Base-by-base conservation (phyloP, 2,329 filamentous ascomycete species). In the Biscogniauxia sp. region DNA sequence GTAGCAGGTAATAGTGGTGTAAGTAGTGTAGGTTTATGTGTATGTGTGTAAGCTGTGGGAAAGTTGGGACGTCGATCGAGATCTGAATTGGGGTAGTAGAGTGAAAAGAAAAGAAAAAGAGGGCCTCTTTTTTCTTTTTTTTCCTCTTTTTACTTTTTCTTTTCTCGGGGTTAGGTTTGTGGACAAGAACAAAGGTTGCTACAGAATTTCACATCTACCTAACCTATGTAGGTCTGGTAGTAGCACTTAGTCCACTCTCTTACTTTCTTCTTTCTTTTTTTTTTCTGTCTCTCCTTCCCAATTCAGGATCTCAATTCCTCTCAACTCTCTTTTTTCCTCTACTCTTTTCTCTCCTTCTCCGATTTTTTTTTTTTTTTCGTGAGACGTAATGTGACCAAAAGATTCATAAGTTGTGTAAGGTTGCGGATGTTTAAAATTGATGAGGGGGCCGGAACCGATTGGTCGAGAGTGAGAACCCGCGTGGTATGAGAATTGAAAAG, bases 401-500 rank as follows among this genome's bases (percentile, higher is more conserved):
- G n/a, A 20, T 20, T 51, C 28, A 17, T 25, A 51, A n/a, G 53
- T 52, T 55, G 52, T 41, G 53, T 23, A 54, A 64, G 59, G 59
- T 57, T 53, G 59, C 62, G 59, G 60, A 53, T 57, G 62, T 66
- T 61, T 62, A 61, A 60, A 49, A 64, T 63, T 64, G 58, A 61
- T 54, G 59, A 60, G 54, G 45, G 26, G 45, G 23, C 9, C 4
- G 51, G 11, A 57, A 45, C 56, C 61, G 63, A 66, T 65, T 64
- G 61, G 61, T 19, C 20, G 25, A 15, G 32, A 51, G 26, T 17
- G 25, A 23, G 19, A n/a, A 23, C 2, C 26, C 23, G 50, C 53
- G 19, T 41, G 32, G 49, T 53, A 15, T 58, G 50, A 58, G 15
- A 26, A 53, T 51, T 58, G 51, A 15, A 17, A 41, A 32, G 37